Evolutionary conservation across 306 rosid genomes (phyloP), one percentile per base, ranked within the genome.

Genomic region (Quillaja saponaria): DNA sequence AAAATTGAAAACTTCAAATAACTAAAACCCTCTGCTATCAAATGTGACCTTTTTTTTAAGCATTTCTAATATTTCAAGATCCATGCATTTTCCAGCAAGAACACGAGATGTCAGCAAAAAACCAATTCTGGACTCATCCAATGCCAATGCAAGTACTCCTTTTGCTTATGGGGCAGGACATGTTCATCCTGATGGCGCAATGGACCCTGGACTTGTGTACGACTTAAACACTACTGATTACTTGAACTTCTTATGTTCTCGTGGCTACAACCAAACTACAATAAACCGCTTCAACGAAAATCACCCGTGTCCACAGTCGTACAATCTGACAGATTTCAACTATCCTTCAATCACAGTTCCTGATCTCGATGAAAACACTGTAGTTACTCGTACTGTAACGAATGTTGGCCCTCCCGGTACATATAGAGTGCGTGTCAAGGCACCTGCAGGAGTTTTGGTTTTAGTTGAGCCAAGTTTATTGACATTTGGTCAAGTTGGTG

Each of bases 341-440:
- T 76, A 80, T 71, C 85, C 85, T 11, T 69, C 82, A 13, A 72
- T 80, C 63, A 19, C 57, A 33, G 65, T 80, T 19, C 71, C 74
- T 0, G n/a, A 49, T 57, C 65, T 68, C 15, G 20, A 47, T 4
- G 38, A 1, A 34, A 3, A 35, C 7, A 10, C 63, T 0, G 61
- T 59, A 40, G 15, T 76, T 50, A 68, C 72, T 11, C 61, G 82
- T 51, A 80, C 33, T 31, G 48, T 72, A 13, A 80, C 61, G 53
- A 80, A 76, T 14, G 85, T 76, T 8, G 82, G 85, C 4, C n/a
- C 46, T 14, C 72, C 80, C 9, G 71, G 74, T 34, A 68, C 58
- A 0, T 80, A 80, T 51, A 21, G 5, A 6, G 85, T 58, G 13
- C 18, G 3, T 10, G 74, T 76, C 31, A 52, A 39, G 71, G 64